Base-by-base conservation (phyloP, 495 filamentous ascomycete species). In the Talaromyces liani region DNA sequence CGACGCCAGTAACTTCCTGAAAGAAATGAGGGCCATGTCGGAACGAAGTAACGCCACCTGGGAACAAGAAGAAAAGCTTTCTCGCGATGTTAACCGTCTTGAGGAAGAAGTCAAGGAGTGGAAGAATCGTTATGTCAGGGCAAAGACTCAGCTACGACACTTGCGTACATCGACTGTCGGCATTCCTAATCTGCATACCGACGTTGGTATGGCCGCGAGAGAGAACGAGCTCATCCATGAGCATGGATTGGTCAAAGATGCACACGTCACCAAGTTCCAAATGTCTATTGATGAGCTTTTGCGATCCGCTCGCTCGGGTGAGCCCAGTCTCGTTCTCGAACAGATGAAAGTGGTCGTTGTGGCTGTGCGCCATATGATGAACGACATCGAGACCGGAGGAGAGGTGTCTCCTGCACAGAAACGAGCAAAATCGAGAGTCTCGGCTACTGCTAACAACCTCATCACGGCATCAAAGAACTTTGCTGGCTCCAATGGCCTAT, bases 391-490 rank as follows among this genome's bases (percentile, higher is more conserved):
- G 58, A 81, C 84, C 55, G 79, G 70, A 12, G 77, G 75, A 55
- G 73, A 73, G 8, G 60, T 71, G 29, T 68, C 80, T 66, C 60
- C 82, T 72, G 63, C 80, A 71, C 70, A 81, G 73, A 63, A 67
- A 68, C 95, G 89, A 74, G 81, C 92, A 53, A 93, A 91, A 68
- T 81, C 83, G 2, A 84, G 88, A 8, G 87, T 97, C 12, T 93
- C 91, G 24, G 90, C 88, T 5, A 96, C 94, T 12, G 91, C 94
- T 29, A 98, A 98, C 80, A 96, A 96, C 67, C 77, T 98, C 63
- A 96, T 97, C 65, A 98, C 92, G 14, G 92, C 93, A 3, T 88
- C 89, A 22, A 96, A 93, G 78, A 96, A 95, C 68, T 96, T 93
- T 72, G 87, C 90, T 39, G 79, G 78, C 22, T 86, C 91, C 1